These are phyloP conservation scores for Blastobotrys raffinosifermentans DNA, from an alignment of 1,139 yeast species.

Conservation along the genomic window DNA sequence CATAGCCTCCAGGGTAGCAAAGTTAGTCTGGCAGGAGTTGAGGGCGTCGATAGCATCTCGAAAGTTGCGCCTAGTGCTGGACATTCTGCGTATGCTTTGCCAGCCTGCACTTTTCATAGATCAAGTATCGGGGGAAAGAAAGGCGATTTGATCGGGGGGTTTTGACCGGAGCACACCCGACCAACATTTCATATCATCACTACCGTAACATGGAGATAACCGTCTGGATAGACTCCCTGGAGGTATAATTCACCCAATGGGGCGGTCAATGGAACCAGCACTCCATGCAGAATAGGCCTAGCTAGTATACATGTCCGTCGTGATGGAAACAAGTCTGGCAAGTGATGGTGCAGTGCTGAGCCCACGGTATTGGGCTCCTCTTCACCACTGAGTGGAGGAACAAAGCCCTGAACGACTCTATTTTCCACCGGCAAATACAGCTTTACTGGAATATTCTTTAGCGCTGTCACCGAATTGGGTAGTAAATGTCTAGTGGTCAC, in stretches of 20 bases:
- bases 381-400: constrained; percentile 20
- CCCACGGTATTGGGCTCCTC: constrained; percentile 35
- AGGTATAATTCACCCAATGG: constrained; percentile 50
- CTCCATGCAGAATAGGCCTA: constrained; percentile 58
- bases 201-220: constrained; percentile 62
- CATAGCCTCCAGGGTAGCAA: constrained; percentile 79
- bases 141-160: background rate
- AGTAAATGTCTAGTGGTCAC: constrained; percentile 34
- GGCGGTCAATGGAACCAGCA: constrained; percentile 42
- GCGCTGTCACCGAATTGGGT: constrained; percentile 24
- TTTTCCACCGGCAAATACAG: constrained; percentile 49
- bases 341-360: constrained; percentile 36
- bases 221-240: constrained; percentile 60
- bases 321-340: constrained; percentile 45
- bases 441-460: constrained; percentile 52
- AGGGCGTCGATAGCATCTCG: constrained; percentile 66
- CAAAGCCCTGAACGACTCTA: constrained; percentile 46
- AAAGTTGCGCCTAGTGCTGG: constrained; percentile 16
- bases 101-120: constrained; percentile 6
- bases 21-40: constrained; percentile 86
- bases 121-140: constrained; percentile 3
- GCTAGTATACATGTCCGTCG: constrained; percentile 34
- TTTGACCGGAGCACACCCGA: background rate
- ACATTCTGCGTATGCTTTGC: constrained; percentile 9
- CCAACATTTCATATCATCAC: constrained; percentile 26